Base-by-base conservation (phyloP, 768 basidiomycete genomes). In the Dentipellis sp. region DNA sequence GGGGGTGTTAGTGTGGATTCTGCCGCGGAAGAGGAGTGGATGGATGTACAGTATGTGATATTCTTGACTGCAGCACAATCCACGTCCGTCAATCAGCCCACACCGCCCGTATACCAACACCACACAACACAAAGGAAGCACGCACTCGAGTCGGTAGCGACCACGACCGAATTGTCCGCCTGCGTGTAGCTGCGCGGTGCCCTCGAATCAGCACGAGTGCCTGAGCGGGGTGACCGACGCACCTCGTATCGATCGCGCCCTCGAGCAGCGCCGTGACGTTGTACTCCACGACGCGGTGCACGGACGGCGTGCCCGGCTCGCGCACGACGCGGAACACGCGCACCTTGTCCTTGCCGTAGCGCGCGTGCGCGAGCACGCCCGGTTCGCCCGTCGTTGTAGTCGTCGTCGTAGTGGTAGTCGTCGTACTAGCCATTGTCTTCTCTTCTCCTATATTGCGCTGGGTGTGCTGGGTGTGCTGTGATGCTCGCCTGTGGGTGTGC, bases 341-440 rank as follows among this genome's bases (percentile, higher is more conserved):
- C 14, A 98, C 81, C 60, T 86, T 84, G 70, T 91, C 86, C 72
- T 97, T 97, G 10, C 94, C 94, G 64, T 94, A 91, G 22, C 82
- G 80, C 1, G 89, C 85, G 17, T 68, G 63, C 2, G 72, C 66
- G 55, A 82, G 78, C 47, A 54, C 40, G 10, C 58, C 58, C 1
- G 58, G 52, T 50, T 56, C 54, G 19, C 42, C n/a, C 5, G 42
- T 45, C 3, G 42, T 8, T 39, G 38, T 52, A n/a, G 50, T 16
- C 34, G 37, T 38, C 16, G n/a, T 36, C 10, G n/a, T n/a, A n/a
- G n/a, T n/a, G n/a, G 17, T 42, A 42, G 40, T 17, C 17, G 6
- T 11, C n/a, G 39, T 14, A 42, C 10, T 16, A 16, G 11, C 17
- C 12, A n/a, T 14, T 42, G 11, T 17, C 40, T 14, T 14, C 40